phyloP scores from a whole-genome alignment of 164 flowering plant species.

The Chloranthus sessilifolius region DNA sequence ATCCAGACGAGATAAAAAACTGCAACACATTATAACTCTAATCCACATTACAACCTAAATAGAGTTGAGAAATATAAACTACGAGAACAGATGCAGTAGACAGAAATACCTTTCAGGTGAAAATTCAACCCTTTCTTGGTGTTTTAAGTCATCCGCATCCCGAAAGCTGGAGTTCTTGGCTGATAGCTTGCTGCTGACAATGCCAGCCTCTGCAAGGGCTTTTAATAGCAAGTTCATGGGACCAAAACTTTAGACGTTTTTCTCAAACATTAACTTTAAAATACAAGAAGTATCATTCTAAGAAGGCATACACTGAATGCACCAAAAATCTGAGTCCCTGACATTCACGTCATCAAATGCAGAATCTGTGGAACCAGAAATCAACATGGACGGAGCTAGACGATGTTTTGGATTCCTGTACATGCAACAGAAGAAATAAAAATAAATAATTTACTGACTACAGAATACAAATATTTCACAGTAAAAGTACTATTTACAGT shows the following conservation, averaged over 20 bases:
- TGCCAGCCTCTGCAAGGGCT: slow-evolving; percentile 93
- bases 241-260: slow-evolving; percentile 10
- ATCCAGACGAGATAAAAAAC: slow-evolving; percentile 67
- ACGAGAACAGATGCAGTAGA: background rate
- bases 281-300: background rate
- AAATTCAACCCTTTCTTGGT: slow-evolving; percentile 30
- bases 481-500: no score
- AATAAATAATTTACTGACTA: background rate
- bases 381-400: slow-evolving; percentile 39
- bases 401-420: slow-evolving; percentile 55
- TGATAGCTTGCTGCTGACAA: slow-evolving; percentile 66
- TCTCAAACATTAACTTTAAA: background rate
- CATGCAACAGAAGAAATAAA: slow-evolving; percentile 3
- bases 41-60: background rate
- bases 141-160: slow-evolving; percentile 18
- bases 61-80: background rate
- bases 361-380: slow-evolving; percentile 36
- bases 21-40: slow-evolving; percentile 19
- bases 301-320: slow-evolving; percentile 56
- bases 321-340: slow-evolving; percentile 67
- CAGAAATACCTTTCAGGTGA: slow-evolving; percentile 66
- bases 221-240: slow-evolving; percentile 8
- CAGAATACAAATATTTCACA: no score
- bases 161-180: slow-evolving; percentile 15
- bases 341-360: slow-evolving; percentile 71